A percentile compares a stretch with the other conserved stretches of the same genome.
These are phyloP conservation scores for Lojkania enalia DNA, from an alignment of 2,329 filamentous ascomycete genomes.

Conservation along the genomic window DNA sequence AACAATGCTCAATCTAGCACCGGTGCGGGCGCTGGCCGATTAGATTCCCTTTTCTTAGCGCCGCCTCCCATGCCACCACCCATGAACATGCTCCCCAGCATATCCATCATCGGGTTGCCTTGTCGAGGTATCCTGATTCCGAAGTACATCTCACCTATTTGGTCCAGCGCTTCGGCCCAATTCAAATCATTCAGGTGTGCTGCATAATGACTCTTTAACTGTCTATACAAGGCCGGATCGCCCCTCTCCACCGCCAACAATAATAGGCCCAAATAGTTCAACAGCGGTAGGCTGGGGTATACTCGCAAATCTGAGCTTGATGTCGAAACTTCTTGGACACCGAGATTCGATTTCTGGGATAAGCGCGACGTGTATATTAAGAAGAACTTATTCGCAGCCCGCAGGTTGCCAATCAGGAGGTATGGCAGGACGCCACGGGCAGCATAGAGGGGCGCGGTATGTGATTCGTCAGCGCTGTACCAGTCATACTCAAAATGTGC, in stretches of 20 bases:
- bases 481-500: slow-evolving; percentile 86
- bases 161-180: slow-evolving; percentile 80
- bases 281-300: slow-evolving; percentile 87
- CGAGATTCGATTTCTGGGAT: slow-evolving; percentile 64
- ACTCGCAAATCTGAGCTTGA: slow-evolving; percentile 73
- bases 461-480: slow-evolving; percentile 87
- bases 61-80: slow-evolving; percentile 66
- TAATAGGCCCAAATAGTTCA: slow-evolving; percentile 90
- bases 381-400: slow-evolving; percentile 82
- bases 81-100: slow-evolving; percentile 96
- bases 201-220: slow-evolving; percentile 80
- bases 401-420: slow-evolving; percentile 85
- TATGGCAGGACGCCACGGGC: slow-evolving; percentile 89
- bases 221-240: slow-evolving; percentile 74
- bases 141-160: slow-evolving; percentile 97
- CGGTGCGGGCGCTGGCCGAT: slow-evolving; percentile 39
- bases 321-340: slow-evolving; percentile 79
- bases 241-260: slow-evolving; percentile 83
- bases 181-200: slow-evolving; percentile 74
- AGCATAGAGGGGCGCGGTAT: slow-evolving; percentile 83
- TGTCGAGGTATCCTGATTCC: slow-evolving; percentile 84
- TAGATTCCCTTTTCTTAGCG: slow-evolving; percentile 52
- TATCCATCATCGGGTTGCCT: slow-evolving; percentile 91
- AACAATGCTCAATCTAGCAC: slow-evolving; percentile 42
- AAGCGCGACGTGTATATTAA: slow-evolving; percentile 73